A percentile compares a stretch with the other conserved stretches of the same genome.
Conservation (phyloP, 345 rosid species). For the Clarkia xantiana region DNA sequence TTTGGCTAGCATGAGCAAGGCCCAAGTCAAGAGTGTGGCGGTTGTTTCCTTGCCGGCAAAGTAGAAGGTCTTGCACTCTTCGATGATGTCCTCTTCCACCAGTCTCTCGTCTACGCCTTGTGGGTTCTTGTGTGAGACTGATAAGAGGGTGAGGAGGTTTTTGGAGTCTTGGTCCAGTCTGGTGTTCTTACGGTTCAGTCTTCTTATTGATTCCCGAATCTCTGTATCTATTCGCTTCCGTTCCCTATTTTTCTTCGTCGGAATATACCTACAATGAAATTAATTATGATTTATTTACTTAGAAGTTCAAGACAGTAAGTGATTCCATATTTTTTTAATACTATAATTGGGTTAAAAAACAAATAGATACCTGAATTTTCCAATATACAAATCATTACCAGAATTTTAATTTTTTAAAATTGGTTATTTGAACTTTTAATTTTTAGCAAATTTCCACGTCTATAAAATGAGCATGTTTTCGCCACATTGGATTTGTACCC, state of each 20-base stretch:
- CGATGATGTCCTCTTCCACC: slow-evolving; percentile 52
- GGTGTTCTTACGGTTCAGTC: slow-evolving; percentile 24
- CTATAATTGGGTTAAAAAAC: no score
- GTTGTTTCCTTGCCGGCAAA: slow-evolving; percentile 83
- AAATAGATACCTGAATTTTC: no score
- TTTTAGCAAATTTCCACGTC: no score
- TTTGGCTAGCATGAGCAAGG: slow-evolving; percentile 43
- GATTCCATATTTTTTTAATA: no score
- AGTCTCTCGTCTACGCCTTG: slow-evolving; percentile 47
- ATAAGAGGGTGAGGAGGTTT: slow-evolving; percentile 44
- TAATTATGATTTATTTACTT: no score
- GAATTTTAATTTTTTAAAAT: no score
- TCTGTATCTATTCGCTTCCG: slow-evolving; percentile 56
- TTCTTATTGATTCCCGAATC: slow-evolving; percentile 44
- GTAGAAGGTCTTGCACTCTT: slow-evolving; percentile 82
- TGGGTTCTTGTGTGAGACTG: slow-evolving; percentile 31
- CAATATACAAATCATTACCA: no score
- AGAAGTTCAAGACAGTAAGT: no score
- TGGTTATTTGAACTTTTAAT: no score
- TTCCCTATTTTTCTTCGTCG: slow-evolving; percentile 63
- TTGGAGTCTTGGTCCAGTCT: slow-evolving; percentile 20
- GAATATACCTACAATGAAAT: slow-evolving; percentile 43
- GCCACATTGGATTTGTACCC: no score
- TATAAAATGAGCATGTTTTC: no score
- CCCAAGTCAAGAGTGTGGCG: slow-evolving; percentile 57